These are phyloP conservation scores for Lasiodiplodia sp. DNA, from an alignment of 2,329 filamentous ascomycete genomes.

Conservation along the genomic window DNA sequence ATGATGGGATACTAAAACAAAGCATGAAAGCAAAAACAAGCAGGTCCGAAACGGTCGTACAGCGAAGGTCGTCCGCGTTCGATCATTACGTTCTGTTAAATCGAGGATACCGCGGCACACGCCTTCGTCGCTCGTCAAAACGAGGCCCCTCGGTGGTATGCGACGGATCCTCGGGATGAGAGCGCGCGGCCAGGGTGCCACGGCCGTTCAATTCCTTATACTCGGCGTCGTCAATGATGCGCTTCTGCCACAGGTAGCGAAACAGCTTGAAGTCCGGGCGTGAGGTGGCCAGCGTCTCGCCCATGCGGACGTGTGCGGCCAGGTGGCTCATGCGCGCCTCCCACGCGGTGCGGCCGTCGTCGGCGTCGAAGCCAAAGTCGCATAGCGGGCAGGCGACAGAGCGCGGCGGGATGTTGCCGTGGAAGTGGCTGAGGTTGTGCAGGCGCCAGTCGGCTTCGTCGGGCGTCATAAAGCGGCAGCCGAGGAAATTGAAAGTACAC, in stretches of 20 bases:
- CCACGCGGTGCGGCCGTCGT: conserved; percentile 36
- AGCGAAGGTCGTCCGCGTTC: not conserved
- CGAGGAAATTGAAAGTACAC: conserved; percentile 46
- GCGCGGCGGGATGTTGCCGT: conserved; percentile 41
- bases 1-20: conserved; percentile 7
- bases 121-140: not conserved
- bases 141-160: conserved; percentile 2
- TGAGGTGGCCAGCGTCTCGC: conserved; percentile 37
- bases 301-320: conserved; percentile 37
- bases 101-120: not conserved
- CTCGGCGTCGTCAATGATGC: conserved; percentile 42
- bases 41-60: not conserved
- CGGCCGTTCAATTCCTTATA: conserved; percentile 44
- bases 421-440: conserved; percentile 45
- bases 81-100: not conserved
- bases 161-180: not conserved
- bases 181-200: conserved; percentile 33
- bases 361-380: conserved; percentile 36
- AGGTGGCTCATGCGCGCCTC: conserved; percentile 40
- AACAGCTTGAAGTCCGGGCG: conserved; percentile 43
- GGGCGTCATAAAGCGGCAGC: conserved; percentile 37
- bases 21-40: not conserved
- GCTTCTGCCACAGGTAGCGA: conserved; percentile 41
- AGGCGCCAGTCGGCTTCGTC: conserved; percentile 38
- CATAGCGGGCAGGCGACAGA: conserved; percentile 43